These are phyloP conservation scores for Cyclotella choctawhatcheeana DNA, from an alignment of 108 stramenopile genomes.

Conservation along the genomic window DNA sequence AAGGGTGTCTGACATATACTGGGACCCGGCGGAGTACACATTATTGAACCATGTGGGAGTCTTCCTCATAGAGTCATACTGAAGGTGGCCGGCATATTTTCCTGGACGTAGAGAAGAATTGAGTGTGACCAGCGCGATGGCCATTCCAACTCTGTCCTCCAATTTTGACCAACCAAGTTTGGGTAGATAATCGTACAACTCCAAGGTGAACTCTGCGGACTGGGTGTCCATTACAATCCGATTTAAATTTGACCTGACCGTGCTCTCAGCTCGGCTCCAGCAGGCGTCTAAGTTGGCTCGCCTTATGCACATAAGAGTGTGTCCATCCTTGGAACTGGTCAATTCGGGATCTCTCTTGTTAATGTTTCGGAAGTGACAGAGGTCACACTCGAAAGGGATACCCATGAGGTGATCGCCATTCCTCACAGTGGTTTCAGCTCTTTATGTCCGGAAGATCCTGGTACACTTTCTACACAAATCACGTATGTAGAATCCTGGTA, in stretches of 20 bases:
- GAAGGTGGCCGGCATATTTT: not conserved
- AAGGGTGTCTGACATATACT: not conserved
- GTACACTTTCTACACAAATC: too few relatives aligned
- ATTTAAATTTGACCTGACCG: not conserved
- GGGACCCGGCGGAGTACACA: not conserved
- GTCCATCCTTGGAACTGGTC: not conserved
- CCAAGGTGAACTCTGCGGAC: not conserved
- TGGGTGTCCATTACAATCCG: not conserved
- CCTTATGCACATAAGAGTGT: not conserved
- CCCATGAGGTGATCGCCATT: constrained; percentile 49
- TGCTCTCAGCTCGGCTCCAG: not conserved
- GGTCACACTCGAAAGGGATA: constrained; percentile 56
- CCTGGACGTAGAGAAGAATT: constrained; percentile 2
- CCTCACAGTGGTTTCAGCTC: too few relatives aligned
- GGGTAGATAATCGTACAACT: not conserved
- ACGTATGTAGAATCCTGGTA: too few relatives aligned
- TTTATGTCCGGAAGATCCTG: too few relatives aligned
- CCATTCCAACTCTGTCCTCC: constrained; percentile 15
- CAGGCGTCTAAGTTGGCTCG: constrained; percentile 5
- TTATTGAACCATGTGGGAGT: constrained; percentile 18
- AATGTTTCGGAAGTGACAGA: constrained; percentile 56
- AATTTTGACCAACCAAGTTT: not conserved
- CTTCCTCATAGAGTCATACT: constrained; percentile 6
- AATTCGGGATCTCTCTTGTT: constrained; percentile 9
- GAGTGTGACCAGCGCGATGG: not conserved